phyloP scores from a whole-genome alignment of 352 stramenopile species.

The Lagenidium giganteum region DNA sequence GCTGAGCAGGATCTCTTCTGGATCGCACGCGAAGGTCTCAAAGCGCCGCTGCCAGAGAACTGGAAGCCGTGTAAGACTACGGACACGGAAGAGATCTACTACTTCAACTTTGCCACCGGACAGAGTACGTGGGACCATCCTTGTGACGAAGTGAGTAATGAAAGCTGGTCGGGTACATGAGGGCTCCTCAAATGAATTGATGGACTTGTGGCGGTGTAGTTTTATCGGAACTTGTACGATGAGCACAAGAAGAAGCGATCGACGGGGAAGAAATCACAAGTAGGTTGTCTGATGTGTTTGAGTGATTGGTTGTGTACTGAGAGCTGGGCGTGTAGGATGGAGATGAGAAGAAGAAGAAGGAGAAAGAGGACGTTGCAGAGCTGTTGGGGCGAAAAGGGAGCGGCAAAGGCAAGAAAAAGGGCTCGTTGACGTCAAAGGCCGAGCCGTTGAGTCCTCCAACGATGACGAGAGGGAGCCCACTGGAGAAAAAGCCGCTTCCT shows the following conservation, averaged over 20 bases:
- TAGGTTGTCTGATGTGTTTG: no score
- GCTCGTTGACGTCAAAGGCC: constrained; percentile 23
- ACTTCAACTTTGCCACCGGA: constrained; percentile 92
- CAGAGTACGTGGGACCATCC: constrained; percentile 94
- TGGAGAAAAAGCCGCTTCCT: constrained; percentile 74
- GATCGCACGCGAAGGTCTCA: constrained; percentile 93
- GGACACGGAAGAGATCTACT: constrained; percentile 95
- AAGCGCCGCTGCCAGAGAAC: constrained; percentile 90
- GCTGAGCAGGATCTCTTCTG: constrained; percentile 90
- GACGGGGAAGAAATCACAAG: constrained; percentile 29
- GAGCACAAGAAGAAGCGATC: constrained; percentile 85
- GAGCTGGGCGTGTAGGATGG: constrained; percentile 32
- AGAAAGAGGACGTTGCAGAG: constrained; percentile 75
- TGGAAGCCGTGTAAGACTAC: constrained; percentile 96
- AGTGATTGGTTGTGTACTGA: no score
- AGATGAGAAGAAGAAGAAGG: constrained; percentile 74
- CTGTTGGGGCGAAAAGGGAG: constrained; percentile 68
- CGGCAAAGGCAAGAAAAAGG: constrained; percentile 69
- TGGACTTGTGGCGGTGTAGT: constrained; percentile 26
- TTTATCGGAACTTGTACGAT: constrained; percentile 91
- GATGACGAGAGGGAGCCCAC: constrained; percentile 26
- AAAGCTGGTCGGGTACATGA: not conserved
- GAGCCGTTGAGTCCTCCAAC: constrained; percentile 39
- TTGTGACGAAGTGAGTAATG: constrained; percentile 74
- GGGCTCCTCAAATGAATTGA: not conserved